Conservation (phyloP, 306 rosid species). For the Pyrus bretschneideri region DNA sequence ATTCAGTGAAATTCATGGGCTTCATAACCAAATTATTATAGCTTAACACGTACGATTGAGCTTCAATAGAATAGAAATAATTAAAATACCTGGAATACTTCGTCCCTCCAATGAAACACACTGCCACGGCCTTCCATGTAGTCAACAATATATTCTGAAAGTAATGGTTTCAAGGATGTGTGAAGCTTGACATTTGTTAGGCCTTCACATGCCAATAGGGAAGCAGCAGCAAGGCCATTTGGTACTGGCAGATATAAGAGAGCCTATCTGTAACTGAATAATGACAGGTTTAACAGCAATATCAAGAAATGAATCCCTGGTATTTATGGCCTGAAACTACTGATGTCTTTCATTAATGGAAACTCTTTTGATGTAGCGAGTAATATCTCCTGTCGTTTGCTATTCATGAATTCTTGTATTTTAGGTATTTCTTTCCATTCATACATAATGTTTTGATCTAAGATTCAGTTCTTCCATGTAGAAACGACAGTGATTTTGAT, state of each 20-base stretch:
- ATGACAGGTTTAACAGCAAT: neutral
- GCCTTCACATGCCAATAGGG: slow-evolving; percentile 34
- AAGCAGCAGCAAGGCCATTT: neutral
- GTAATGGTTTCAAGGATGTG: slow-evolving; percentile 43
- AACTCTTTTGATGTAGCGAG: neutral
- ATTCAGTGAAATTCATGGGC: too few species aligned
- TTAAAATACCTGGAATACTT: slow-evolving; percentile 40
- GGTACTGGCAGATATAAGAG: neutral
- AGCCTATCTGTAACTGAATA: neutral
- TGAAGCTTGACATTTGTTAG: slow-evolving; percentile 60
- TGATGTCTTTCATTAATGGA: neutral
- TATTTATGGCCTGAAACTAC: neutral
- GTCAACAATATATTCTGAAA: slow-evolving; percentile 37
- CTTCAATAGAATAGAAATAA: neutral
- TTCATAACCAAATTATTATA: neutral
- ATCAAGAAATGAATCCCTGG: neutral
- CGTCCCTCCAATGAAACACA: slow-evolving; percentile 52
- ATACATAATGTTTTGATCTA: neutral
- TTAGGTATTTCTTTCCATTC: neutral
- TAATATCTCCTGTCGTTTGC: neutral
- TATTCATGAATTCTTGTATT: neutral
- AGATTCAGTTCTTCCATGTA: neutral
- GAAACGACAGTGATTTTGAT: too few species aligned
- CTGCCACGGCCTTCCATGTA: slow-evolving; percentile 59
- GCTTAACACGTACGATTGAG: neutral